A percentile compares a stretch with the other conserved stretches of the same genome.
phyloP scores from a whole-genome alignment of 2,329 filamentous ascomycete species.

The Penicillium concentricum region DNA sequence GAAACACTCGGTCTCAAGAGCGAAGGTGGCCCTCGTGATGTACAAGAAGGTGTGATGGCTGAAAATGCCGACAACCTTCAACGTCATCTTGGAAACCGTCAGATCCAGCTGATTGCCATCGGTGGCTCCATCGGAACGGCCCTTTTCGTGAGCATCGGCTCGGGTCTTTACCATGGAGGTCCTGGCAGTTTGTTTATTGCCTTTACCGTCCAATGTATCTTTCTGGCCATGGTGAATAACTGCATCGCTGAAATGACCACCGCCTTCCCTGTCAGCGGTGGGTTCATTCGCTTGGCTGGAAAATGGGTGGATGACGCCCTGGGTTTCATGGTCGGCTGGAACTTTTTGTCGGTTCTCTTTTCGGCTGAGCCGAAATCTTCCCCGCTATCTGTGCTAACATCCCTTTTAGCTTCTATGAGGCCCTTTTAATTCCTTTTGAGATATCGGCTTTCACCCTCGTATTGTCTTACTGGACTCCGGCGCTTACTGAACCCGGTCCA shows the following conservation, averaged over 20 bases:
- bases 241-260: constrained; percentile 48
- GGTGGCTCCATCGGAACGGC: constrained; percentile 43
- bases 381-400: constrained; percentile 4
- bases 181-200: constrained; percentile 41
- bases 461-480: constrained; percentile 41
- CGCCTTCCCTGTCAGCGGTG: constrained; percentile 43
- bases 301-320: constrained; percentile 49
- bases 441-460: constrained; percentile 45
- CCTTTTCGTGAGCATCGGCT: constrained; percentile 42
- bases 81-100: constrained; percentile 24
- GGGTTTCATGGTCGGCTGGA: constrained; percentile 48
- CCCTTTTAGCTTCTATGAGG: constrained; percentile 38
- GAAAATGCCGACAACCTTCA: constrained; percentile 25
- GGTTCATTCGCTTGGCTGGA: constrained; percentile 43
- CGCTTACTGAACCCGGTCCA: constrained; percentile 31
- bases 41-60: constrained; percentile 28
- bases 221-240: constrained; percentile 40
- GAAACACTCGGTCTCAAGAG: constrained; percentile 14
- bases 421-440: constrained; percentile 42
- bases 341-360: constrained; percentile 41
- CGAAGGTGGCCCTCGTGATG: constrained; percentile 16
- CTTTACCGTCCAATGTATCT: constrained; percentile 31
- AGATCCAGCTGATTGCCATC: constrained; percentile 37
- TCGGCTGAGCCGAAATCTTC: not conserved
- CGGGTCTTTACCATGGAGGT: constrained; percentile 38